phyloP scores from a whole-genome alignment of 2,329 filamentous ascomycete species.

The Endothia cerciana region DNA sequence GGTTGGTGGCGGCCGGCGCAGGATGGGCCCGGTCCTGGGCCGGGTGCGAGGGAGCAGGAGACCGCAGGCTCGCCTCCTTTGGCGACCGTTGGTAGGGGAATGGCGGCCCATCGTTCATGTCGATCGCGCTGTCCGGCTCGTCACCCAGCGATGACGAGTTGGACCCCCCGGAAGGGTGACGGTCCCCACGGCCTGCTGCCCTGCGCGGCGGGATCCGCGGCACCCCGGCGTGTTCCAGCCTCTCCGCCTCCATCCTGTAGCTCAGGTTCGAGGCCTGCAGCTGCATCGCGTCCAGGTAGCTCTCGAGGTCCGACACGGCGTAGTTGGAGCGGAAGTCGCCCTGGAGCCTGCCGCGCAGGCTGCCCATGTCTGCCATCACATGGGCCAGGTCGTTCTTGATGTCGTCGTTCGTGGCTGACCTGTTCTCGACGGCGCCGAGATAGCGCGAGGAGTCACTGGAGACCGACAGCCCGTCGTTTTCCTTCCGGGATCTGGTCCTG shows the following conservation, averaged over 20 bases:
- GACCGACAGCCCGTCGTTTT: conserved; percentile 28
- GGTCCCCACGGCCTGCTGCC: conserved; percentile 18
- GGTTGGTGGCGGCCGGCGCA: conserved; percentile 31
- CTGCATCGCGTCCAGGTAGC: conserved; percentile 70
- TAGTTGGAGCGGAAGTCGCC: conserved; percentile 63
- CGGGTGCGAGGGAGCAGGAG: not conserved
- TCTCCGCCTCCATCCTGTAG: conserved; percentile 20
- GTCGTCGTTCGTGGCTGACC: conserved; percentile 26
- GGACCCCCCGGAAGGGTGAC: conserved; percentile 17
- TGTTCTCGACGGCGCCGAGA: conserved; percentile 8
- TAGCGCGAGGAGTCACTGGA: conserved; percentile 22
- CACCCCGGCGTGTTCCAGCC: conserved; percentile 26
- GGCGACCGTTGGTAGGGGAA: conserved; percentile 27
- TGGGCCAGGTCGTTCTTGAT: conserved; percentile 37
- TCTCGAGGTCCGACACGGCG: conserved; percentile 71
- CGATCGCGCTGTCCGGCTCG: conserved; percentile 47
- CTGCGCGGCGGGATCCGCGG: conserved; percentile 4
- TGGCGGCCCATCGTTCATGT: conserved; percentile 38
- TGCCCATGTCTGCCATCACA: conserved; percentile 41
- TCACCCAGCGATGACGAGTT: conserved; percentile 40
- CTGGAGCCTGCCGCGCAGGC: conserved; percentile 39
- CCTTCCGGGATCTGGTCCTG: conserved; percentile 29
- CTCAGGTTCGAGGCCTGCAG: conserved; percentile 52
- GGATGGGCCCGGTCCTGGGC: conserved; percentile 17
- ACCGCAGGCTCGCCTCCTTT: conserved; percentile 25